phyloP scores from a whole-genome alignment of 179 eudicot species.

The Beta macrorhiza region DNA sequence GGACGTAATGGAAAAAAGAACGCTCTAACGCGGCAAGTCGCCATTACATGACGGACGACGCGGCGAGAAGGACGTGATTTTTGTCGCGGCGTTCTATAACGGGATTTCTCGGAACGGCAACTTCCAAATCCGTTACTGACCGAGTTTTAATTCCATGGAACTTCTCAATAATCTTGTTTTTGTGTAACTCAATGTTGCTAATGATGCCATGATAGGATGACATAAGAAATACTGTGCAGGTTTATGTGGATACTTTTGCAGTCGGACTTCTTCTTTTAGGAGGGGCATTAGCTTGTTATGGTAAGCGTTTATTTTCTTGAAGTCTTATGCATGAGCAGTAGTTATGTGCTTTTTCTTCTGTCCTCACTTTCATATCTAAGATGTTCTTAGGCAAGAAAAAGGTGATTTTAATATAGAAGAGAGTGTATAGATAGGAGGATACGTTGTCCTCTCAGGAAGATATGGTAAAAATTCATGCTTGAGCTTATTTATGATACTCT shows the following conservation, averaged over 20 bases:
- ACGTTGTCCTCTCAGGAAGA: neutral
- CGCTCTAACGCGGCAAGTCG: too few relatives aligned
- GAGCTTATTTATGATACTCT: neutral
- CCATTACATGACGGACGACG: too few relatives aligned
- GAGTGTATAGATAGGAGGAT: neutral
- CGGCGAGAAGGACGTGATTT: too few relatives aligned
- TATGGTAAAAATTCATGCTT: neutral
- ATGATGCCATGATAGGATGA: constrained; percentile 20
- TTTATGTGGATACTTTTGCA: constrained; percentile 69
- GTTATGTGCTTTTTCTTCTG: neutral
- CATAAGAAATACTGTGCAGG: constrained; percentile 49
- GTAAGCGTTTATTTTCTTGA: constrained; percentile 41
- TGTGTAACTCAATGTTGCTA: neutral
- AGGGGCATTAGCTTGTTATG: constrained; percentile 85
- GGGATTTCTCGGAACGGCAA: too few relatives aligned
- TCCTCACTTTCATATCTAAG: neutral
- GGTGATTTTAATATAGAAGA: neutral
- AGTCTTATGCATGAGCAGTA: neutral
- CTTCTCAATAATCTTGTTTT: neutral
- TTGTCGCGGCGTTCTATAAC: too few relatives aligned
- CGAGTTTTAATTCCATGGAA: too few relatives aligned
- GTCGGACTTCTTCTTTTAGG: constrained; percentile 61
- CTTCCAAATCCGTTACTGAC: too few relatives aligned
- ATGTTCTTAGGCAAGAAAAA: neutral
- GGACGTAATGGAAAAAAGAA: too few relatives aligned